These are phyloP conservation scores for Lachnellula hyalina DNA, from an alignment of 2,329 filamentous ascomycete species.

Conservation along the genomic window DNA sequence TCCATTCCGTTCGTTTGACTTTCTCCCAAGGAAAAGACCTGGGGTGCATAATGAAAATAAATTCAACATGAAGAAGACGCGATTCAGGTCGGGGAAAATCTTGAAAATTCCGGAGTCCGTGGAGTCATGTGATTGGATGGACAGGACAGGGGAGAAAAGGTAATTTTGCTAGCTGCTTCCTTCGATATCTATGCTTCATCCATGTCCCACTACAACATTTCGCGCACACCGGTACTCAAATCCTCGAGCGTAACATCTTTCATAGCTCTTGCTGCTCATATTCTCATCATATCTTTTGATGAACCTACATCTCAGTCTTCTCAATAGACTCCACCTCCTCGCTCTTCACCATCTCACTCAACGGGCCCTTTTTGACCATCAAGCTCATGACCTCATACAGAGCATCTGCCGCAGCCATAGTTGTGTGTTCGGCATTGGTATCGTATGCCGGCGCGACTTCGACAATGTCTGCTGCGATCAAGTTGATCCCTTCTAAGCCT, in stretches of 20 bases:
- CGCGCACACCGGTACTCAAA: too few species aligned
- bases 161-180: background rate
- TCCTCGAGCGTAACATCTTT: too few species aligned
- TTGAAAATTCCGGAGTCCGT: too few species aligned
- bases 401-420: conserved; percentile 66
- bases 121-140: background rate
- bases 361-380: conserved; percentile 73
- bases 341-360: conserved; percentile 44
- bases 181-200: background rate
- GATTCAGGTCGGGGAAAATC: too few species aligned
- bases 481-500: conserved; percentile 62
- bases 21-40: too few species aligned
- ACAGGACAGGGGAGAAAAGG: background rate
- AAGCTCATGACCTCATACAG: conserved; percentile 76
- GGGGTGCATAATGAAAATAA: too few species aligned
- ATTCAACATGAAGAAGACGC: too few species aligned
- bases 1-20: too few species aligned
- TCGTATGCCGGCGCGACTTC: conserved; percentile 70
- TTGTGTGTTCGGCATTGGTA: conserved; percentile 66
- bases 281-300: background rate
- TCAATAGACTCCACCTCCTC: conserved; percentile 11
- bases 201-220: background rate
- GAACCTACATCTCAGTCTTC: conserved; percentile 21
- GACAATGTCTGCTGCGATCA: conserved; percentile 67
- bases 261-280: too few species aligned